These are phyloP conservation scores for Carex myosuroides DNA, from an alignment of 176 grass and related monocot genomes.

Conservation along the genomic window DNA sequence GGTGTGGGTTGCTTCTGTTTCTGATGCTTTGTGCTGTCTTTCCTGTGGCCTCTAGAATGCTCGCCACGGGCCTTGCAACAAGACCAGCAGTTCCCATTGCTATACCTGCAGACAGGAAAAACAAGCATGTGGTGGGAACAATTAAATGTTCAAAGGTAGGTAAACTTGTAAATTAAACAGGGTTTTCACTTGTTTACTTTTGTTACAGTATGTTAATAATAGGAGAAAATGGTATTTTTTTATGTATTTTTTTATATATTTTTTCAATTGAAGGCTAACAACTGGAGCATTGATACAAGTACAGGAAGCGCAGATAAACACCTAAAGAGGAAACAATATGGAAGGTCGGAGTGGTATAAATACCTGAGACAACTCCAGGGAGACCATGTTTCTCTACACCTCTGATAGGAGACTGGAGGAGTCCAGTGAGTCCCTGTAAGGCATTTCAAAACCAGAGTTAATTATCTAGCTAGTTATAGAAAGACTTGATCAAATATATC, in stretches of 20 bases:
- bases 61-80: slow-evolving; percentile 78
- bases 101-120: slow-evolving; percentile 45
- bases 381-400: slow-evolving; percentile 96
- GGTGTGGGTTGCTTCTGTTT: slow-evolving; percentile 77
- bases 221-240: neutral
- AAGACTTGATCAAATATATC: neutral
- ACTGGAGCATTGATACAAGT: neutral
- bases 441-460: slow-evolving; percentile 9
- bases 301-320: neutral
- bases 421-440: slow-evolving; percentile 82
- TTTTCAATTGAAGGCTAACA: neutral
- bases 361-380: slow-evolving; percentile 89
- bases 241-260: no score
- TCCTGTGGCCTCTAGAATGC: slow-evolving; percentile 91
- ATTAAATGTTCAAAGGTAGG: slow-evolving; percentile 9
- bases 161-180: neutral
- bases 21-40: slow-evolving; percentile 96
- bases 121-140: slow-evolving; percentile 14
- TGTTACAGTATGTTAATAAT: neutral
- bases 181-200: neutral
- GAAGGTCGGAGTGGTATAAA: neutral
- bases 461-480: neutral
- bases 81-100: slow-evolving; percentile 94
- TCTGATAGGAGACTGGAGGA: slow-evolving; percentile 90
- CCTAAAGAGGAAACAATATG: neutral